Percentiles rank a stretch among this genome's conserved stretches.
phyloP scores from a whole-genome alignment of 331 rosid genomes.

The Rhamnella rubrinervis region DNA sequence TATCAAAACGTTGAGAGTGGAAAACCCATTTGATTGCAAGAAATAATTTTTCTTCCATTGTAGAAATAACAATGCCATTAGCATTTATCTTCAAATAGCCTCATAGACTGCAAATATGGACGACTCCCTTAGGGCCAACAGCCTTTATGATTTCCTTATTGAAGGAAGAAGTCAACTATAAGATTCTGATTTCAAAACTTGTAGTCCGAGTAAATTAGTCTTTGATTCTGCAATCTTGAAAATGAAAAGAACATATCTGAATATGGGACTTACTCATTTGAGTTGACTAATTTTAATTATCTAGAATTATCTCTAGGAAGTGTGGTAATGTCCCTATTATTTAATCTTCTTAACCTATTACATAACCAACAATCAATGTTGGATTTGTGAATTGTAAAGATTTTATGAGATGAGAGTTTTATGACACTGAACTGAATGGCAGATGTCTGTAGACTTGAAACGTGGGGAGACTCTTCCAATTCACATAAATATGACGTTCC shows the following conservation, averaged over 20 bases:
- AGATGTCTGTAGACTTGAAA: conserved; percentile 98
- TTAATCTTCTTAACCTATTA: not conserved
- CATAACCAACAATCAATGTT: not conserved
- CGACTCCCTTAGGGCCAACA: not conserved
- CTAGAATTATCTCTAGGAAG: not conserved
- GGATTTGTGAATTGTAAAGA: not conserved
- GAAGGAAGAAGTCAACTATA: not conserved
- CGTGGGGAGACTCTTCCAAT: conserved; percentile 98
- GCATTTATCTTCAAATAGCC: not conserved
- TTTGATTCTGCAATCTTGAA: not conserved
- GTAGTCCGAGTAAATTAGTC: not conserved
- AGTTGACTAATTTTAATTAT: not conserved
- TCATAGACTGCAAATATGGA: not conserved
- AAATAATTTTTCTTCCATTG: not conserved
- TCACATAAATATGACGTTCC: conserved; percentile 92
- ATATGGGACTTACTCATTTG: not conserved
- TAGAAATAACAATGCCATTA: not conserved
- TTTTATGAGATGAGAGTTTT: not conserved
- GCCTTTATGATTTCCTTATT: not conserved
- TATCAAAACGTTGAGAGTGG: not conserved
- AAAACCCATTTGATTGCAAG: not conserved
- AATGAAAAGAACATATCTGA: not conserved
- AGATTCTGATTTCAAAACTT: not conserved
- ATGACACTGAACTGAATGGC: conserved; percentile 16
- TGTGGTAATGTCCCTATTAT: not conserved